Conservation (phyloP, 2,329 filamentous ascomycete genomes). For the Diaporthe longicolla region DNA sequence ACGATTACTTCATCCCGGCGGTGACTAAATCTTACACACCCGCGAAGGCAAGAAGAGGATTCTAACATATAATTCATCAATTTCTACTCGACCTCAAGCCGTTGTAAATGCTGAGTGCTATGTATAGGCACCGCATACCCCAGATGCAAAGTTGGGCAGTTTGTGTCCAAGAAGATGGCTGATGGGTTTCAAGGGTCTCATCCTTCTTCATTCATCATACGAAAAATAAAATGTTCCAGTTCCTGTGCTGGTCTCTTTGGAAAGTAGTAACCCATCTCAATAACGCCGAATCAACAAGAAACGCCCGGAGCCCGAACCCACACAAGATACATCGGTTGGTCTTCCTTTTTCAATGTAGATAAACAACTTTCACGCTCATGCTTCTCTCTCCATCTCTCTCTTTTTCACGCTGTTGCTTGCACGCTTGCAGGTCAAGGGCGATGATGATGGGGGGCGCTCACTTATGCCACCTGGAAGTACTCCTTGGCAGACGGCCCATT, state of each 20-base stretch:
- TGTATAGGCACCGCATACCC: background rate
- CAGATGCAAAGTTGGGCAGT: background rate
- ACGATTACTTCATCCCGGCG: background rate
- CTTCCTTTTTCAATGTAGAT: background rate
- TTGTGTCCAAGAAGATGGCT: constrained; percentile 8
- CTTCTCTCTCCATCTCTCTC: background rate
- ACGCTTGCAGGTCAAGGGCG: too few relatives aligned
- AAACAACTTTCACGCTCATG: constrained; percentile 12
- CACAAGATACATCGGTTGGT: background rate
- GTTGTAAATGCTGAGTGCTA: background rate
- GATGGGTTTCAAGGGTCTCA: background rate
- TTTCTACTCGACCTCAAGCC: background rate
- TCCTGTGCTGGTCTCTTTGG: background rate
- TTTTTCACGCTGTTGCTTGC: background rate
- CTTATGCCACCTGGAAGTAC: constrained; percentile 13
- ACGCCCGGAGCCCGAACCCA: constrained; percentile 19
- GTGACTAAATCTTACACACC: background rate
- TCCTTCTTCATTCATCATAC: constrained; percentile 22
- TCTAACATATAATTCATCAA: background rate
- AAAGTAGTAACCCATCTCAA: background rate
- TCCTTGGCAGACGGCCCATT: constrained; percentile 10
- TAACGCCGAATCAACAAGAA: constrained; percentile 14
- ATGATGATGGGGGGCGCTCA: too few relatives aligned
- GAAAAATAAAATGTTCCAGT: background rate
- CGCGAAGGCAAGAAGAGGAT: background rate